Base-by-base conservation (phyloP, 2,329 filamentous ascomycete genomes). In the Penicillium sp. region DNA sequence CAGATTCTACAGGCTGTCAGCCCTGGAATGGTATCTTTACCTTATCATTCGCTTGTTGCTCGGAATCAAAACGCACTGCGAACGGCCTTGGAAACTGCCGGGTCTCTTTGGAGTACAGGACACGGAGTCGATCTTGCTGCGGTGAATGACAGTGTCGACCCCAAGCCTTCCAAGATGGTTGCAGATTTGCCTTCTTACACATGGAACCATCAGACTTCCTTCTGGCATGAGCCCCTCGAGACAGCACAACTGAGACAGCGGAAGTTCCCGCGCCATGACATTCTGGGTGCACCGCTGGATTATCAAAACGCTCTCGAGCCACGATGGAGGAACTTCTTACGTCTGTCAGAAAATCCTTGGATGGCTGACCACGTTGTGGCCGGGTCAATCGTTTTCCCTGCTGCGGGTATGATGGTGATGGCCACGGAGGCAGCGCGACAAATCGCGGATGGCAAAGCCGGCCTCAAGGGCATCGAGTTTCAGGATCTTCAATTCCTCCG, bases 241-340 rank as follows among this genome's bases (percentile, higher is more conserved):
- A 45, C 40, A 8, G 42, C 40, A 2, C 51, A 56, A 15, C 37
- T 50, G 23, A 44, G 56, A 1, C 50, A 59, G 32, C 44, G 51
- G 4, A 32, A 45, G 27, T 35, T 39, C 25, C 30, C 40, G 4
- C 41, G 49, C 10, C 45, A 48, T 32, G 50, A 55, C 30, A 26
- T 57, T 12, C 44, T 59, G 3, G 56, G 56, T 30, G 25, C 44
- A 6, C 37, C 42, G 27, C 5, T 38, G 33, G 17, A 44, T 14
- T 22, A 51, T n/a, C 46, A 41, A 37, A 45, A 48, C 22, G 47
- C 46, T 5, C 31, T 47, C 2, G 52, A 56, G 32, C 56, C 59
- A 1, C 47, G 38, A 29, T 75, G 72, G 72, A 59, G 70, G 9
- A 69, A 70, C 34, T 53, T 70, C 17, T 7, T 33, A 3, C 17